Evolutionary conservation across 176 grass and related monocot genomes (phyloP), one percentile per base, ranked within the genome.

Genomic region (Cenchrus purpureus): DNA sequence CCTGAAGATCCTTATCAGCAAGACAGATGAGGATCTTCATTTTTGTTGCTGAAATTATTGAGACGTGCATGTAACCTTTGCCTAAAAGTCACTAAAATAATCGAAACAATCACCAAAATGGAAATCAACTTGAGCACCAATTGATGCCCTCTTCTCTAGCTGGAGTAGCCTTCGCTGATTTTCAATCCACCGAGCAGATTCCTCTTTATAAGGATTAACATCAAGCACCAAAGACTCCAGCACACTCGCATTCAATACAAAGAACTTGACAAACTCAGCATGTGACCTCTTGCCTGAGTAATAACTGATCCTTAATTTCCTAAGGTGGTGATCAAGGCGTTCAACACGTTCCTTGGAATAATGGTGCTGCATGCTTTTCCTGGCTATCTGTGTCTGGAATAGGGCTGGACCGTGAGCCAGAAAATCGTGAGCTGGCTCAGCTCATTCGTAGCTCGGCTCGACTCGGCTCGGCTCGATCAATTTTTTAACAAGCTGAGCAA

Each of bases 161-260:
- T 9, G 48, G 12, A 73, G 71, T 5, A 9, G n/a, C 22, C 25
- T 73, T 12, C 71, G 48, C 48, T 73, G 71, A 9, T 52, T 73
- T 15, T 53, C 1, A 31, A 29, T 53, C n/a, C 71, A 73, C 6
- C 22, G 4, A 31, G 1, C 61, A 31, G 61, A 64, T 31, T 4
- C 48, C 28, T 8, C 1, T 53, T 16, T 14, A 53, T 16, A 0
- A 73, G 7, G 71, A 53, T 31, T 5, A 68, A 68, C 15, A 67
- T 17, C 13, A 67, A 67, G 65, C 65, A 68, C 65, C 65, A 73
- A 15, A 22, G 49, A 73, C 45, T 73, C 48, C 11, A 73, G 71
- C 48, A 53, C 71, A 31, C 22, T 43, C 14, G 65, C 65, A 68
- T 68, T 68, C 65, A 68, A 10, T 19, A 43, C 14, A 68, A 68